Percentiles rank a stretch among this genome's conserved stretches.
phyloP scores from a whole-genome alignment of 2,329 filamentous ascomycete species.

The Aaosphaeria arxii region DNA sequence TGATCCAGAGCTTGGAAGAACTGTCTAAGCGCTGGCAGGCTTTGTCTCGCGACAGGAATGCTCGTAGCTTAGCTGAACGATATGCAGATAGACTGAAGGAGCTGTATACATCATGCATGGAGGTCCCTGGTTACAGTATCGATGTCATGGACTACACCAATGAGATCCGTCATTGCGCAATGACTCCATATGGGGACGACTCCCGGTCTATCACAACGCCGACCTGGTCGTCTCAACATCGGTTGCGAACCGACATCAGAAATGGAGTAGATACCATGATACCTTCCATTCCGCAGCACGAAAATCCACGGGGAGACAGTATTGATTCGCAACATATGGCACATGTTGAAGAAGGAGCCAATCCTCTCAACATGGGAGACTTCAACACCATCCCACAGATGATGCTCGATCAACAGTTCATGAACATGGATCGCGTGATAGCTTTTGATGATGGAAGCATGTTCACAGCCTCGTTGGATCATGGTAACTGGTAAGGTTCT shows the following conservation, averaged over 20 bases:
- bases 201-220: neutral
- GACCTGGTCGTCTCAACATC: neutral
- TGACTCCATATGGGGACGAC: neutral
- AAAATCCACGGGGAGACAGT: neutral
- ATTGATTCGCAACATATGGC: neutral
- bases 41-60: neutral
- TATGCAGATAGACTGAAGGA: slow-evolving; percentile 9
- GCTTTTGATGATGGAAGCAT: slow-evolving; percentile 20
- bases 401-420: slow-evolving; percentile 14
- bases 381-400: slow-evolving; percentile 10
- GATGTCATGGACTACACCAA: slow-evolving; percentile 11
- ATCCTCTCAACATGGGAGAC: slow-evolving; percentile 3
- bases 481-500: neutral
- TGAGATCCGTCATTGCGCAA: slow-evolving; percentile 3
- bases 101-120: slow-evolving; percentile 7
- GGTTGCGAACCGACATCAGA: neutral
- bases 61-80: slow-evolving; percentile 3
- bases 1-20: slow-evolving; percentile 15
- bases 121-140: slow-evolving; percentile 6
- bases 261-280: neutral
- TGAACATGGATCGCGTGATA: slow-evolving; percentile 17
- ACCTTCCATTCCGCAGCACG: neutral
- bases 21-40: slow-evolving; percentile 12
- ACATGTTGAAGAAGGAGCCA: neutral
- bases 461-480: slow-evolving; percentile 12